These are phyloP conservation scores for Notholithocarpus densiflorus DNA, from an alignment of 306 rosid species.

Conservation along the genomic window DNA sequence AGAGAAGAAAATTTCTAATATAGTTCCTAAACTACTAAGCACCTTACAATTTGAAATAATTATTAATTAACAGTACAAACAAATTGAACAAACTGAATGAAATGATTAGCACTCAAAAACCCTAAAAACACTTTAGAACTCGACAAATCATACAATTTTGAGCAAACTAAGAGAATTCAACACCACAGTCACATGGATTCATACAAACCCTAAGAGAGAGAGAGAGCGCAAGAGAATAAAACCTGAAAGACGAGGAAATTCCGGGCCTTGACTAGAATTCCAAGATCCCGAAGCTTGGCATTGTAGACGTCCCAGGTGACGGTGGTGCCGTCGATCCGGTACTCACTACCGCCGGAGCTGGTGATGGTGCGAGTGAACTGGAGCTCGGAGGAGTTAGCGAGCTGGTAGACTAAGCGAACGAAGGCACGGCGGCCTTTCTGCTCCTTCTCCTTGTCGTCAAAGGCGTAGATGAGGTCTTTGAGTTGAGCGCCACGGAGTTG, in stretches of 20 bases:
- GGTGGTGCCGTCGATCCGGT: constrained; percentile 61
- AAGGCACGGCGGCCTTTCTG: constrained; percentile 85
- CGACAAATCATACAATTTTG: not conserved
- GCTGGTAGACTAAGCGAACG: constrained; percentile 78
- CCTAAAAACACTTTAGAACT: not conserved
- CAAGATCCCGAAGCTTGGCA: constrained; percentile 64
- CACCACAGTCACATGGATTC: not conserved
- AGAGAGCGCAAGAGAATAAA: not conserved
- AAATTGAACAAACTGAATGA: no score
- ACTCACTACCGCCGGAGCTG: constrained; percentile 80
- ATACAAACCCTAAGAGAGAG: not conserved
- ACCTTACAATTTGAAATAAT: no score
- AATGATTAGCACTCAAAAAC: no score
- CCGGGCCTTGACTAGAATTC: constrained; percentile 96
- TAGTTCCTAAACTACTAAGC: no score
- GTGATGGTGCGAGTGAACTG: constrained; percentile 78
- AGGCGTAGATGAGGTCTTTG: constrained; percentile 90
- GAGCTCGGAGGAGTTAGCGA: constrained; percentile 67
- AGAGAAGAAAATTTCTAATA: no score
- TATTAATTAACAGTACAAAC: no score
- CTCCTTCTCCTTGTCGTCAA: constrained; percentile 83
- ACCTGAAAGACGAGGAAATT: constrained; percentile 99
- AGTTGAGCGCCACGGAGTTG: constrained; percentile 97
- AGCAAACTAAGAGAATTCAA: not conserved
- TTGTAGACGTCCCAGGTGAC: constrained; percentile 81